These are phyloP conservation scores for Dissophora globulifera DNA, from an alignment of 192 early-diverging fungal genomes.

Conservation along the genomic window DNA sequence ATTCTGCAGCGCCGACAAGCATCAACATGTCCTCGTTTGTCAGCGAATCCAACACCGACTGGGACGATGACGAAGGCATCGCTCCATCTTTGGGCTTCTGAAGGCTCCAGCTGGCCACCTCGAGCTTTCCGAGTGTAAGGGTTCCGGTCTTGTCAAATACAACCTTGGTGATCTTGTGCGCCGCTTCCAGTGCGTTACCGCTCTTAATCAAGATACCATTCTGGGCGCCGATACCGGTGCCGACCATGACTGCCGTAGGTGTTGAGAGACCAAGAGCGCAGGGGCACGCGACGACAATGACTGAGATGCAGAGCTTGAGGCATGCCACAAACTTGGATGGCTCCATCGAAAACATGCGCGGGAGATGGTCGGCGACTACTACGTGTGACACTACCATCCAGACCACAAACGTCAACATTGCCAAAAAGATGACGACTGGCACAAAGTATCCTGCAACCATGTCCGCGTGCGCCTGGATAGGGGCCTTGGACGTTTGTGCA, in stretches of 20 bases:
- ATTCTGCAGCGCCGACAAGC: constrained; percentile 83
- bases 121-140: constrained; percentile 79
- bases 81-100: constrained; percentile 6
- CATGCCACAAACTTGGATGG: constrained; percentile 80
- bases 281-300: constrained; percentile 97
- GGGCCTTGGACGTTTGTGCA: constrained; percentile 94
- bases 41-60: constrained; percentile 28
- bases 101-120: constrained; percentile 65
- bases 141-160: constrained; percentile 99
- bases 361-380: constrained; percentile 46
- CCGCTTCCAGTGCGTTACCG: constrained; percentile 85
- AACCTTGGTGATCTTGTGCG: constrained; percentile 82
- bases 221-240: constrained; percentile 95
- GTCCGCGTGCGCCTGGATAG: constrained; percentile 95
- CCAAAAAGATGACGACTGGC: constrained; percentile 81
- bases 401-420: constrained; percentile 74
- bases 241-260: constrained; percentile 99
- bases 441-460: constrained; percentile 92
- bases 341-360: constrained; percentile 55
- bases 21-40: constrained; percentile 63
- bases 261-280: constrained; percentile 96
- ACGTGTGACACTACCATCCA: constrained; percentile 77
- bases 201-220: constrained; percentile 98
- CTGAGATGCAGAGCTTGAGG: constrained; percentile 91
- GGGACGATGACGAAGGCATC: constrained; percentile 17